A percentile compares a stretch with the other conserved stretches of the same genome.
These are phyloP conservation scores for Cocos nucifera DNA, from an alignment of 176 grass and related monocot species.

Conservation along the genomic window DNA sequence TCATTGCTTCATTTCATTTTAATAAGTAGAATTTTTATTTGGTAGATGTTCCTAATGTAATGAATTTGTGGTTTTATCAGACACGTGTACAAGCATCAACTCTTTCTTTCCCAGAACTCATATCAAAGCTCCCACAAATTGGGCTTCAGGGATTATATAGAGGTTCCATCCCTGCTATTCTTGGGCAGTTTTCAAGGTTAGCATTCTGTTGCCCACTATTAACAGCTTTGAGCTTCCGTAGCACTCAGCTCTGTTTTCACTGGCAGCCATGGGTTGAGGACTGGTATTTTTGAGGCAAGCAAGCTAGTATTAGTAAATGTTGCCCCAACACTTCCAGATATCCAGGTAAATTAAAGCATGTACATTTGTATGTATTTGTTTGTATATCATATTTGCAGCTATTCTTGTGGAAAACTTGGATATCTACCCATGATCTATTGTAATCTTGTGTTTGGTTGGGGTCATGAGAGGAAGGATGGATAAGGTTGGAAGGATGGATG, in stretches of 20 bases:
- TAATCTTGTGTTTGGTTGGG: too few relatives aligned
- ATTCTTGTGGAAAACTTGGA: too few relatives aligned
- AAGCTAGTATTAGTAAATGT: conserved; percentile 77
- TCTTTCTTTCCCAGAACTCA: conserved; percentile 87
- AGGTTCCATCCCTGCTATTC: conserved; percentile 92
- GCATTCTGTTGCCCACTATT: conserved; percentile 10
- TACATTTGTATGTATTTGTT: too few relatives aligned
- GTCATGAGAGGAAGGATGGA: too few relatives aligned
- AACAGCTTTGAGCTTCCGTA: background rate
- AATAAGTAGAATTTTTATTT: too few relatives aligned
- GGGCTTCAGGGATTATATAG: conserved; percentile 83
- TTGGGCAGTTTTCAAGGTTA: conserved; percentile 95
- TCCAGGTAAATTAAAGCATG: conserved; percentile 46
- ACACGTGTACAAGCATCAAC: conserved; percentile 94
- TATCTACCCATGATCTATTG: too few relatives aligned
- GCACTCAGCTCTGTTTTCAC: conserved; percentile 6
- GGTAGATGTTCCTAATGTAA: too few relatives aligned
- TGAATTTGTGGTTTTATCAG: conserved; percentile 26
- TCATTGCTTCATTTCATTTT: too few relatives aligned
- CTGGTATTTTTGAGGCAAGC: conserved; percentile 96
- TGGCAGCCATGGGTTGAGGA: conserved; percentile 91
- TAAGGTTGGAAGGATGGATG: too few relatives aligned
- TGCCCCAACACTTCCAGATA: conserved; percentile 74
- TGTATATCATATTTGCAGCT: too few relatives aligned
- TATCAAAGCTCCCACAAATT: conserved; percentile 84